Evolutionary conservation across 768 basidiomycete genomes (phyloP).

Genomic region (Grammothele lineata): DNA sequence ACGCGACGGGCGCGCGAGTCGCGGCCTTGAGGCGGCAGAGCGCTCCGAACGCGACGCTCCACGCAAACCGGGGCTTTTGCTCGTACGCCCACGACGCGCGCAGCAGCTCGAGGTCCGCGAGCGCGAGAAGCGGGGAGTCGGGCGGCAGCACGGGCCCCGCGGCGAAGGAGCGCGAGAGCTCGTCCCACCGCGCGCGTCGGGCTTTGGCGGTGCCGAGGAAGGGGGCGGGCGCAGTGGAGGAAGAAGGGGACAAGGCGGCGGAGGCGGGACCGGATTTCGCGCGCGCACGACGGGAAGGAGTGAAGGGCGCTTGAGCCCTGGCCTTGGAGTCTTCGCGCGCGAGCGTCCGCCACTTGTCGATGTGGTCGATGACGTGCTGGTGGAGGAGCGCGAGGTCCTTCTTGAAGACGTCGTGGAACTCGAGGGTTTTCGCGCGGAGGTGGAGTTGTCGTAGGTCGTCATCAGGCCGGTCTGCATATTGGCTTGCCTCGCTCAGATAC

Average conservation of each 20-base stretch:
- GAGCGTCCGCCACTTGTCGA: constrained; percentile 2
- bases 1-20: constrained; percentile 18
- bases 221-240: not conserved
- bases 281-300: not conserved
- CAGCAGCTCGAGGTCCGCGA: constrained; percentile 7
- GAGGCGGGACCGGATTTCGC: not conserved
- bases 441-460: constrained; percentile 39
- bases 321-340: too few species aligned
- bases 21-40: constrained; percentile 55
- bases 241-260: not conserved
- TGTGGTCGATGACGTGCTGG: constrained; percentile 6
- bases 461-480: constrained; percentile 10
- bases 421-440: constrained; percentile 20
- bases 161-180: constrained; percentile 7
- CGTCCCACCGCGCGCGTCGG: constrained; percentile 1
- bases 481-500: too few species aligned
- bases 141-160: constrained; percentile 1
- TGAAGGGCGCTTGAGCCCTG: not conserved
- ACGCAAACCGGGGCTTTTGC: constrained; percentile 37
- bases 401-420: not conserved
- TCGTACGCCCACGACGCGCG: constrained; percentile 49
- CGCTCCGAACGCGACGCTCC: constrained; percentile 48
- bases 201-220: not conserved
- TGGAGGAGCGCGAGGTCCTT: constrained; percentile 39
- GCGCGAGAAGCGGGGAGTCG: not conserved